Evolutionary conservation across 2,329 filamentous ascomycete genomes (phyloP).

Genomic region (Colletotrichum chlorophyti): DNA sequence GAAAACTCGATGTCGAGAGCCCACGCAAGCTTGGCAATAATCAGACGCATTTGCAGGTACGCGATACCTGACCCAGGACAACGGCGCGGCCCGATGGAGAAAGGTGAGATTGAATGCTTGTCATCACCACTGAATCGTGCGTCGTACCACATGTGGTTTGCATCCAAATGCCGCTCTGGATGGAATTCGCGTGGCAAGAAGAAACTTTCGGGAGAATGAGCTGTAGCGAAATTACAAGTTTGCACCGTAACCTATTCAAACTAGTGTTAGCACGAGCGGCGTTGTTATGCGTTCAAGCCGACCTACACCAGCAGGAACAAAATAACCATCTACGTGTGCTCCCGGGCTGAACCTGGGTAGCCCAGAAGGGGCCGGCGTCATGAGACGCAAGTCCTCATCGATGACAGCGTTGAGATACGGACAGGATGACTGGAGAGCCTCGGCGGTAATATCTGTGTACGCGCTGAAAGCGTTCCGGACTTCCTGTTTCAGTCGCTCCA

Average conservation of each 20-base stretch:
- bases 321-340: background rate
- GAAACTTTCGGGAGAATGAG: background rate
- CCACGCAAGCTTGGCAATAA: background rate
- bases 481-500: background rate
- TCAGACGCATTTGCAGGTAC: background rate
- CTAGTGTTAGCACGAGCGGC: fast-evolving
- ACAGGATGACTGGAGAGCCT: background rate
- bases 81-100: background rate
- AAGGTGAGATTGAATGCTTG: background rate
- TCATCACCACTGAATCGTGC: background rate
- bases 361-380: background rate
- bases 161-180: background rate
- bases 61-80: background rate
- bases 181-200: background rate
- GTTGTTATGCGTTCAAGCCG: fast-evolving
- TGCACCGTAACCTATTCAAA: background rate
- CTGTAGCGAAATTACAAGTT: background rate
- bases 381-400: background rate
- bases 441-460: background rate
- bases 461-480: background rate
- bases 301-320: background rate
- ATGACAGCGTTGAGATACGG: background rate
- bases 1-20: background rate
- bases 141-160: background rate
- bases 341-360: background rate